Percentiles rank a stretch among this genome's conserved stretches.
Evolutionary conservation across 768 basidiomycete genomes (phyloP).

Genomic region (Xerocomus potaroensis): DNA sequence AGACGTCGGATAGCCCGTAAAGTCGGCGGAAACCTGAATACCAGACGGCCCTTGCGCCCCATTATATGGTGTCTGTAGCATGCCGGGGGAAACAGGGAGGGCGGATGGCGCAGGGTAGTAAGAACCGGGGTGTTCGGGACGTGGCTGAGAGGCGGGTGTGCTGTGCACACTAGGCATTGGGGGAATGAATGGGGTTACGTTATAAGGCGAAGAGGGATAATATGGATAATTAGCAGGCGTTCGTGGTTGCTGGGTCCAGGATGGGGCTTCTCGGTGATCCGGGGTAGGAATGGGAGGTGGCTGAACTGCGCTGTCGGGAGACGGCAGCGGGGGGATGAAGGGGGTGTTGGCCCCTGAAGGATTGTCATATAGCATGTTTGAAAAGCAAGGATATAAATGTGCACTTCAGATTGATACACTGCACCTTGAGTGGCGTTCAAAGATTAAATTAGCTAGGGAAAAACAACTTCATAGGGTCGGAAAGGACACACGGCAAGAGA

Average conservation of each 20-base stretch:
- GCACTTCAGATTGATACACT: slow-evolving; percentile 20
- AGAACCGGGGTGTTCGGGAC: slow-evolving; percentile 27
- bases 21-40: slow-evolving; percentile 27
- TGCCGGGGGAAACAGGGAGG: slow-evolving; percentile 24
- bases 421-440: slow-evolving; percentile 13
- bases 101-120: slow-evolving; percentile 29
- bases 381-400: slow-evolving; percentile 21
- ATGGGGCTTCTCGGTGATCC: slow-evolving; percentile 24
- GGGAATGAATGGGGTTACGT: slow-evolving; percentile 37
- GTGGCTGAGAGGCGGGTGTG: slow-evolving; percentile 22
- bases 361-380: slow-evolving; percentile 27
- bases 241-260: slow-evolving; percentile 35
- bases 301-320: slow-evolving; percentile 29
- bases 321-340: slow-evolving; percentile 38
- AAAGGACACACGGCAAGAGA: slow-evolving; percentile 14
- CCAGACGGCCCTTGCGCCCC: slow-evolving; percentile 3
- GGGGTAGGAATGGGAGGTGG: slow-evolving; percentile 35
- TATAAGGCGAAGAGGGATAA: slow-evolving; percentile 38
- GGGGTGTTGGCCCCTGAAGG: slow-evolving; percentile 33
- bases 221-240: slow-evolving; percentile 35
- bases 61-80: slow-evolving; percentile 6
- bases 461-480: not conserved
- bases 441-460: slow-evolving; percentile 6
- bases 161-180: slow-evolving; percentile 25
- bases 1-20: slow-evolving; percentile 29